Percentiles rank a stretch among this genome's conserved stretches.
phyloP scores from a whole-genome alignment of 495 filamentous ascomycete species.

The Aspergillus conjunctus region DNA sequence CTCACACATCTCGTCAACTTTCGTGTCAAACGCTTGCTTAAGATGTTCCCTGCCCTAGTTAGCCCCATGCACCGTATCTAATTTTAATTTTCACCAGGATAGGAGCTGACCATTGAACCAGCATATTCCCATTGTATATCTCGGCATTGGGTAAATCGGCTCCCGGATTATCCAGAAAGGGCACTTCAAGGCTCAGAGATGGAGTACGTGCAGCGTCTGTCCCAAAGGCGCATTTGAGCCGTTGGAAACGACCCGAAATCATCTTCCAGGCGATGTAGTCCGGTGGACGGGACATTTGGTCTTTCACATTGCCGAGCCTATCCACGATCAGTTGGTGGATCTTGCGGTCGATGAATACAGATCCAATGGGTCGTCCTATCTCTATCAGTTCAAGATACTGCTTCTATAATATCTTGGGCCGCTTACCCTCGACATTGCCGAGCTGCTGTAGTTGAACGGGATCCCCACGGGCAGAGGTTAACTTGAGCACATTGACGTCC shows the following conservation, averaged over 20 bases:
- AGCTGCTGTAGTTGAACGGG: constrained; percentile 40
- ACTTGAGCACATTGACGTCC: constrained; percentile 44
- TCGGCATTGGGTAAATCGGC: constrained; percentile 28
- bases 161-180: constrained; percentile 22
- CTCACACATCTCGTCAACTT: constrained; percentile 53
- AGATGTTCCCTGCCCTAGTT: constrained; percentile 12
- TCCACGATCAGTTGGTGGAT: constrained; percentile 31
- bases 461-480: constrained; percentile 32
- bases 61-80: neutral
- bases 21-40: constrained; percentile 50
- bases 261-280: constrained; percentile 36
- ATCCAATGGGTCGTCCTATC: constrained; percentile 42
- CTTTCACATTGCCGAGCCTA: constrained; percentile 28
- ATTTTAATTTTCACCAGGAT: neutral
- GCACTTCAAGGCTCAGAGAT: constrained; percentile 35
- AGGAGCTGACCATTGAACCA: constrained; percentile 31
- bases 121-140: constrained; percentile 39
- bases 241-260: constrained; percentile 40
- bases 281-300: constrained; percentile 25
- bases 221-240: constrained; percentile 44
- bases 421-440: constrained; percentile 41
- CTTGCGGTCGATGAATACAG: constrained; percentile 40
- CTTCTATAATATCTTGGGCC: neutral
- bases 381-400: neutral
- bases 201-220: constrained; percentile 30